Evolutionary conservation across 176 grass and related monocot genomes (phyloP), one percentile per base, ranked within the genome.

Genomic region (Canna indica): DNA sequence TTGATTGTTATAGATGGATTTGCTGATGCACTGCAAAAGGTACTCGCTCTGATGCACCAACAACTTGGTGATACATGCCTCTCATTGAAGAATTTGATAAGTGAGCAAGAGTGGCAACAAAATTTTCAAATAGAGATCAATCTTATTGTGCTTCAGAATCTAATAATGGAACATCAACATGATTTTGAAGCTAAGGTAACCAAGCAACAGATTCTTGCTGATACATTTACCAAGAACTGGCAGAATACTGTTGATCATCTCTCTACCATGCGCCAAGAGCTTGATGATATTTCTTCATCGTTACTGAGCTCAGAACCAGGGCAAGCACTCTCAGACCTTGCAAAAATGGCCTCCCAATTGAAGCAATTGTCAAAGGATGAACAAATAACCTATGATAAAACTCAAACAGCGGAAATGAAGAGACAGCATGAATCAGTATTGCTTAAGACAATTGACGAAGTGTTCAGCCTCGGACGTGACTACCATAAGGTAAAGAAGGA

Each of bases 271-370:
- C 81, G 82, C 12, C 79, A 82, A 33, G 81, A 91, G 38, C 88
- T 91, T 82, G 44, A 77, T 61, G n/a, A 47, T 47, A 77, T 91
- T 78, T 84, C 77, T 3, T 62, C 65, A 36, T 87, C 79, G 38
- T 75, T 84, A 32, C 45, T 84, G 65, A 84, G 54, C 76, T 82
- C 73, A 61, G 88, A 91, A 67, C 84, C 64, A 60, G 88, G 72
- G 10, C 33, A 82, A 68, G 67, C 67, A 0, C 65, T 82, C n/a
- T 73, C 88, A 35, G 73, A 73, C 59, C 48, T 63, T 3, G 1
- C 47, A 28, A 64, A 83, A 56, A 47, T 6, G 10, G 17, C 39
- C 11, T 29, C 67, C 33, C 60, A 33, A 36, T 56, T 85, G 69
- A 71, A 72, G 20, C 77, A 80, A 44, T 56, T 85, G 77, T 61